A percentile compares a stretch with the other conserved stretches of the same genome.
These are phyloP conservation scores for Penicillium palitans DNA, from an alignment of 2,329 filamentous ascomycete species.

Conservation along the genomic window DNA sequence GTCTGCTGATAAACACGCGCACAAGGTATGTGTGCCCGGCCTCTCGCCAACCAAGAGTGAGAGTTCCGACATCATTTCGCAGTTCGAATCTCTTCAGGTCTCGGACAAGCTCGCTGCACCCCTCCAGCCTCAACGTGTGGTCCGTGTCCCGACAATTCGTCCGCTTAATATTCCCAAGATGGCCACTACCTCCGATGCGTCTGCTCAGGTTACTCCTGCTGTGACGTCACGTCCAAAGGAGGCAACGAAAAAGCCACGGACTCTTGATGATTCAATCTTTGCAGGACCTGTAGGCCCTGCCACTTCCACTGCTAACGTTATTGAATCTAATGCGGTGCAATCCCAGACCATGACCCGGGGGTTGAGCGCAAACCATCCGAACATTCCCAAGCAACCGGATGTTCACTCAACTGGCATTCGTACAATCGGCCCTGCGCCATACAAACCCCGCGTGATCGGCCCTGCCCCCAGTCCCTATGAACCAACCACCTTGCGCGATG, in stretches of 20 bases:
- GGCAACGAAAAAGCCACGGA: not conserved
- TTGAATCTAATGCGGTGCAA: not conserved
- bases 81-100: not conserved
- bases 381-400: not conserved
- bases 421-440: conserved; percentile 2
- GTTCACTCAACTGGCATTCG: not conserved
- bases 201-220: not conserved
- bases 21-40: not conserved
- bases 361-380: not conserved
- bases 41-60: conserved; percentile 1
- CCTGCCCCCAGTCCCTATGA: not conserved
- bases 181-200: not conserved
- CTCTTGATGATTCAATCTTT: not conserved
- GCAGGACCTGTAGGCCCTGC: not conserved
- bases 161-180: not conserved
- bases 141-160: not conserved
- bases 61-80: not conserved
- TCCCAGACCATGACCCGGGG: not conserved
- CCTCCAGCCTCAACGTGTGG: not conserved
- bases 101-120: not conserved
- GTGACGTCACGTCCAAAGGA: not conserved
- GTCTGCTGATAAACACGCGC: not conserved
- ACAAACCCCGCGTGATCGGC: not conserved
- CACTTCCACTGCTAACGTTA: not conserved
- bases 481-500: not conserved